Conservation (phyloP, 225 moss, liverwort and hornwort genomes). For the Neckera pumila region DNA sequence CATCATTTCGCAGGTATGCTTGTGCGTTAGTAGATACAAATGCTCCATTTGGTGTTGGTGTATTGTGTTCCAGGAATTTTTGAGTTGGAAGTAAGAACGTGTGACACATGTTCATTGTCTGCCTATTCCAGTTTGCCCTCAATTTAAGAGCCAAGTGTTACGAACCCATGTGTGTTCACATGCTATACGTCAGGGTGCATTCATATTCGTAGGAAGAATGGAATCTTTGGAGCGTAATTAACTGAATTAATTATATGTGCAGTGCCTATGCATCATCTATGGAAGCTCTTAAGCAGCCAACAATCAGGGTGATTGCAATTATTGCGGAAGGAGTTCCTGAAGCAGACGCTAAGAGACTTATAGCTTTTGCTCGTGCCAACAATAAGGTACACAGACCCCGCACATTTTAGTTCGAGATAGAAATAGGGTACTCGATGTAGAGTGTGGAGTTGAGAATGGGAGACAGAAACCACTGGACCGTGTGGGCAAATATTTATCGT, state of each 20-base stretch:
- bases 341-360: slow-evolving; percentile 82
- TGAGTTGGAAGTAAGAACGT: background rate
- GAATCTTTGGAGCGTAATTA: background rate
- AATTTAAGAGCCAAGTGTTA: background rate
- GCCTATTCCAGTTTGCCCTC: background rate
- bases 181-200: background rate
- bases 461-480: background rate
- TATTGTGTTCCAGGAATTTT: background rate
- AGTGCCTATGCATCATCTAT: slow-evolving; percentile 86
- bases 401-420: background rate
- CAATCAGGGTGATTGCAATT: slow-evolving; percentile 83
- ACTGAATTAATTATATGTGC: background rate
- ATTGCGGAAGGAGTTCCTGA: slow-evolving; percentile 95
- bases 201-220: background rate
- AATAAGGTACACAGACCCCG: slow-evolving; percentile 45
- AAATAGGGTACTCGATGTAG: background rate
- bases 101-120: background rate
- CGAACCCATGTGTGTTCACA: background rate
- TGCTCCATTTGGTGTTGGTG: background rate
- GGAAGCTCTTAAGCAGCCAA: slow-evolving; percentile 82
- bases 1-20: slow-evolving; percentile 68
- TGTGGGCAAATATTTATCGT: background rate
- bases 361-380: slow-evolving; percentile 69
- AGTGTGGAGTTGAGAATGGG: background rate
- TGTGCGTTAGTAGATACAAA: background rate